Base-by-base conservation (phyloP, 441 rosid genomes). In the Mallotus repandus region DNA sequence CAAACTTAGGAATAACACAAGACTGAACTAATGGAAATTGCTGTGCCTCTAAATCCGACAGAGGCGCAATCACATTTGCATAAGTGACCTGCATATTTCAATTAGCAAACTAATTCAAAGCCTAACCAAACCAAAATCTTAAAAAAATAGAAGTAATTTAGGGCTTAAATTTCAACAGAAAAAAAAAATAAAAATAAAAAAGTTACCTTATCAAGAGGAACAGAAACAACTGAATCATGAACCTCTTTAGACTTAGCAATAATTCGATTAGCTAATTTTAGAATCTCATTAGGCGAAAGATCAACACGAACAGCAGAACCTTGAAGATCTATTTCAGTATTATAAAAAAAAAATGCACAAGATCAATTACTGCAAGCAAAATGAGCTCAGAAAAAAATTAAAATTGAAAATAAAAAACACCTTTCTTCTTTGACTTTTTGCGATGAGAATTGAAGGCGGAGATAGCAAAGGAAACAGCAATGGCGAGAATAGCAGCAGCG, bases 161-260 rank as follows among this genome's bases (percentile, higher is more conserved):
- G 60, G 32, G 62, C 14, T 11, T 54, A 11, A 70, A 45, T 29
- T 22, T 59, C 38, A 55, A 38, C 41, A 38, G 41, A 38, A 38
- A 38, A 38, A 38, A 38, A 4, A 38, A 38, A 38, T 38, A 38
- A 38, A 38, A 38, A 38, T 38, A 38, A 4, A 11, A 49, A 53
- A 7, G n/a, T n/a, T 80, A 90, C 99, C 94, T 90, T 90, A 67
- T 91, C 91, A 7, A 91, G 81, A 29, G 98, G 90, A 81, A 93
- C 87, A 43, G 88, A 91, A 68, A 96, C 95, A 54, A 91, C 93
- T 2, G 78, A 73, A 68, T 89, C 91, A 74, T 91, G 92, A 75
- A 95, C 91, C 75, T 77, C 80, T 71, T 86, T 90, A 14, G 97
- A 95, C 80, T 83, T 86, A 16, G 87, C 82, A 16, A 91, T 83